Evolutionary conservation across 441 rosid species (phyloP), one percentile per base, ranked within the genome.

Genomic region (Adansonia rubrostipa): DNA sequence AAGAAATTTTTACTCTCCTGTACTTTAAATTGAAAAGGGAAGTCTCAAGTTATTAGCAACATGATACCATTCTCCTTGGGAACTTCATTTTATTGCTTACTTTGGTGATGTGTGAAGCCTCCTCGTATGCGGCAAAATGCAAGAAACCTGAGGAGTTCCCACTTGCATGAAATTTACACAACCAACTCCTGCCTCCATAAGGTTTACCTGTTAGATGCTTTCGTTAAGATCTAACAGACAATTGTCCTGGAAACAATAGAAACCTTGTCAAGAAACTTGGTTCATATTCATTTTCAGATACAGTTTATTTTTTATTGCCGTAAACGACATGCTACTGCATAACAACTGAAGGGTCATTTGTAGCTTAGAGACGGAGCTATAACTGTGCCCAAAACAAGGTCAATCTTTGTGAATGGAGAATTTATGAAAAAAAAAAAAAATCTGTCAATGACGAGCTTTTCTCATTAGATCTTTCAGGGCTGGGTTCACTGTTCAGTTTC

Each of bases 161-260:
- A 15, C 33, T 70, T 50, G 47, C 74, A 71, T 51, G 74, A 71
- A 71, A 71, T 71, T 15, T 28, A 51, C 74, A 10, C 15, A 15
- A 71, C 58, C 17, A 71, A 71, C 24, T 50, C 5, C 61, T 51
- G 74, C 15, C 20, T 28, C 74, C 47, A 71, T 24, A 1, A 28
- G 9, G 22, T 28, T 28, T 44, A 51, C 20, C 61, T 0, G 19
- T 14, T 50, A 24, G 14, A 3, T 70, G 74, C 45, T 70, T 70
- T 24, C 74, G 44, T 7, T 70, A 50, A 14, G 74, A 24, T 51
- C 28, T 24, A 50, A 70, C 74, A 2, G 22, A 14, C 44, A 70
- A 70, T 14, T 70, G 51, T 17, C 73, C 24, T 4, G 74, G 74
- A 22, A 70, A 51, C 74, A 50, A 9, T 44, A 28, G 44, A 28